phyloP scores from a whole-genome alignment of 108 stramenopile species.

The Skeletonema grethae region DNA sequence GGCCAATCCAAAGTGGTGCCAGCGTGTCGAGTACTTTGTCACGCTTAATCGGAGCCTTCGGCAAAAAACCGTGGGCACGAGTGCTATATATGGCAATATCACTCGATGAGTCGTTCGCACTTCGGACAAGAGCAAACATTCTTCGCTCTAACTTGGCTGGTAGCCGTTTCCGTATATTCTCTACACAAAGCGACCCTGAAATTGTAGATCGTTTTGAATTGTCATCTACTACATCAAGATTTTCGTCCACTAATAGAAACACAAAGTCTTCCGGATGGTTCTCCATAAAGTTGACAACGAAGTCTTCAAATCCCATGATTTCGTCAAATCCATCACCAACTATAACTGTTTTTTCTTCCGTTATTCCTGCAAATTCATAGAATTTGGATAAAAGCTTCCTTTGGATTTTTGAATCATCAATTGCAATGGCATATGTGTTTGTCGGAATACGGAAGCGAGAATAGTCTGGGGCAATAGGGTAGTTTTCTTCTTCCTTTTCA shows the following conservation, averaged over 20 bases:
- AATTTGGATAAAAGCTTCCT: slow-evolving; percentile 56
- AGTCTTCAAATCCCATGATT: slow-evolving; percentile 36
- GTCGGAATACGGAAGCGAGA: slow-evolving; percentile 48
- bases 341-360: slow-evolving; percentile 13
- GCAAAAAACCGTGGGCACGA: slow-evolving; percentile 50
- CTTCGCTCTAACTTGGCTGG: slow-evolving; percentile 20
- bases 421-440: slow-evolving; percentile 50
- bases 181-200: slow-evolving; percentile 46
- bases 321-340: slow-evolving; percentile 43
- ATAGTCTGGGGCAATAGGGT: not conserved
- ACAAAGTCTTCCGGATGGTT: slow-evolving; percentile 37
- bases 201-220: slow-evolving; percentile 6
- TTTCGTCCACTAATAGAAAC: slow-evolving; percentile 57
- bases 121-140: slow-evolving; percentile 50
- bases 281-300: slow-evolving; percentile 27
- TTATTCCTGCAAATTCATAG: slow-evolving; percentile 46
- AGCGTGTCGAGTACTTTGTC: slow-evolving; percentile 38
- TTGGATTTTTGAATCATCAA: slow-evolving; percentile 73
- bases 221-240: slow-evolving; percentile 44
- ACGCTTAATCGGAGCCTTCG: slow-evolving; percentile 39
- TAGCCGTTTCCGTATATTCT: slow-evolving; percentile 25
- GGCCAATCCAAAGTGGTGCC: slow-evolving; percentile 32
- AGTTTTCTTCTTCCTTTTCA: not conserved
- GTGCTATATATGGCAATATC: slow-evolving; percentile 46
- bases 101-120: slow-evolving; percentile 50